Percentiles rank a stretch among this genome's conserved stretches.
phyloP scores from a whole-genome alignment of 176 grass and related monocot genomes.

The Oryza glaberrima region DNA sequence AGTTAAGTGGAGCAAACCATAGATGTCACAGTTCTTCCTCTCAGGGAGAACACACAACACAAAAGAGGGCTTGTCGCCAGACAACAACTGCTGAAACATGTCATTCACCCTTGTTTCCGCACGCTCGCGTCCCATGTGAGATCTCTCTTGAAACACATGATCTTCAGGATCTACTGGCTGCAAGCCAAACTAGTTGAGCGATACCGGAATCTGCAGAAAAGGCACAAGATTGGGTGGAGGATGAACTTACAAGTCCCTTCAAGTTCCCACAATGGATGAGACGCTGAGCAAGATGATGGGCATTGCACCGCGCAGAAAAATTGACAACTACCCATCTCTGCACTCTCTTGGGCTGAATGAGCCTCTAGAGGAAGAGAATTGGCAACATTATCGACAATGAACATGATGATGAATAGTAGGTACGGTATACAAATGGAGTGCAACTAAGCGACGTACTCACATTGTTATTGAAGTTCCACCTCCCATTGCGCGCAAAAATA shows the following conservation, averaged over 20 bases:
- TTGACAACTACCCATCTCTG: conserved; percentile 58
- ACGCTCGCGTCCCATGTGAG: conserved; percentile 26
- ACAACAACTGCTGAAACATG: conserved; percentile 44
- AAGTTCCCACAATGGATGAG: conserved; percentile 38
- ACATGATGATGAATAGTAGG: not conserved
- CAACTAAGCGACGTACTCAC: conserved; percentile 4
- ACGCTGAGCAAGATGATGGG: conserved; percentile 9
- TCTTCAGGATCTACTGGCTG: conserved; percentile 37
- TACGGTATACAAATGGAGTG: not conserved
- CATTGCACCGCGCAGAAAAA: conserved; percentile 53
- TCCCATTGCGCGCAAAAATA: conserved; percentile 13
- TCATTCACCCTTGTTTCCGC: conserved; percentile 46
- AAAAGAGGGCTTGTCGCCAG: conserved; percentile 23
- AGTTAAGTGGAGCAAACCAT: conserved; percentile 11
- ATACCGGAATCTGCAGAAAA: not conserved
- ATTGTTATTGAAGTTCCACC: not conserved
- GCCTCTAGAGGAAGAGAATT: conserved; percentile 34
- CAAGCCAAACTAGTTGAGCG: not conserved
- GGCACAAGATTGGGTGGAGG: not conserved
- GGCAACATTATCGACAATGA: not conserved
- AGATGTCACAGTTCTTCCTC: conserved; percentile 61
- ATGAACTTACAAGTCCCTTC: conserved; percentile 64
- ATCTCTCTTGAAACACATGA: conserved; percentile 46
- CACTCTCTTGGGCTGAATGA: conserved; percentile 33
- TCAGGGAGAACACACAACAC: conserved; percentile 61